Evolutionary conservation across 2,329 filamentous ascomycete genomes (phyloP), one percentile per base, ranked within the genome.

Genomic region (Magnaporthales sp.): DNA sequence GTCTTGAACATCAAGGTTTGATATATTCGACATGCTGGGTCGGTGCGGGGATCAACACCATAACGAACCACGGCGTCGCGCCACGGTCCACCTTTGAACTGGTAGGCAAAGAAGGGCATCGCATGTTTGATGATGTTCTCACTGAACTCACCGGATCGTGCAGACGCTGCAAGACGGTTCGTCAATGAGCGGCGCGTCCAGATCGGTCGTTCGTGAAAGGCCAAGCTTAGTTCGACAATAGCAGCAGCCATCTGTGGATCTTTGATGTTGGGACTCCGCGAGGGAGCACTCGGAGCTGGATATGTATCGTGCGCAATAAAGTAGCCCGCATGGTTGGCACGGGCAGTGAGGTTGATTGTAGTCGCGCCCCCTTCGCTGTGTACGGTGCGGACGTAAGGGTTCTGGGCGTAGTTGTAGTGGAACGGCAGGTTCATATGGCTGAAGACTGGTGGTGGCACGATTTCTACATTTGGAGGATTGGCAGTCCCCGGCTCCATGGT

Each of bases 1-100:
- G 96, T 80, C 74, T 93, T 91, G 79, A 97, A 96, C 78, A 92
- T 90, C 69, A 97, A 82, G 0, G 92, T 96, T 77, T 99, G 95
- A 76, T 96, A 98, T 66, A 87, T 81, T 38, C 93, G 89, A 74
- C 90, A 93, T 66, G 88, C 84, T 0, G 91, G 88, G 69, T 93
- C 89, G 15, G 79, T 84, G 46, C 95, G 87, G 3, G 95, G 95
- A 74, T 99, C 95, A 24, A 96, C 78, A 10, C 94, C 94, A 75
- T 93, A 95, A 62, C 85, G 88, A 69, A 97, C 87, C 66, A 97
- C 87, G 3, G 91, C 89, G 75, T 98, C 93, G 69, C 92, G 86
- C 90, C 92, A 99, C 0, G 95, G 93, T 0, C 95, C 95, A 26
- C 91, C 92, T 68, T 91, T 90, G 82, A 98, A 97, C 77, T 93